phyloP scores from a whole-genome alignment of 139 green algal species.

The Choricystis sp. region DNA sequence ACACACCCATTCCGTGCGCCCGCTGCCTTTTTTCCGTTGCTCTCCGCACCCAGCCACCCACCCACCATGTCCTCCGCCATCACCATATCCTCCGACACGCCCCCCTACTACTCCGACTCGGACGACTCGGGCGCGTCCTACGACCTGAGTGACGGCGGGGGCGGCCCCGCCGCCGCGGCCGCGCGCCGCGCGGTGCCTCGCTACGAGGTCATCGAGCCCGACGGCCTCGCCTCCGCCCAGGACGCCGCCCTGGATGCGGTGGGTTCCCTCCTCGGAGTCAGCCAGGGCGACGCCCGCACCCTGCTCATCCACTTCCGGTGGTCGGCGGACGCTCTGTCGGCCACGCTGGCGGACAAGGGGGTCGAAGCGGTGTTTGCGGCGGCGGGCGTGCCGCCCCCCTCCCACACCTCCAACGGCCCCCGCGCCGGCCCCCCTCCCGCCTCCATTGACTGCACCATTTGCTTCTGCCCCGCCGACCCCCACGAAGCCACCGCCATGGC shows the following conservation, averaged over 20 bases:
- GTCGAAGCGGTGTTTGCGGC: neutral
- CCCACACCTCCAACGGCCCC: too few relatives aligned
- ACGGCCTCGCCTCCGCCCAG: conserved; percentile 14
- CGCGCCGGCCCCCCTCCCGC: neutral
- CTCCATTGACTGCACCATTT: conserved; percentile 26
- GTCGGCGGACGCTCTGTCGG: conserved; percentile 38
- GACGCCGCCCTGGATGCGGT: conserved; percentile 34
- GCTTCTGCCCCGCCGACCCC: conserved; percentile 24
- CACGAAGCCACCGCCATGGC: conserved; percentile 37
- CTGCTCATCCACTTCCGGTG: conserved; percentile 60
- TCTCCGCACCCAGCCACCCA: too few relatives aligned
- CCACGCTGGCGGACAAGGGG: conserved; percentile 5
- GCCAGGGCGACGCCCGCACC: conserved; percentile 25
- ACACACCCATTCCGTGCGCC: too few relatives aligned
- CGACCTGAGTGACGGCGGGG: neutral
- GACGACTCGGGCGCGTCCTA: neutral
- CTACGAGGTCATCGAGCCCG: neutral
- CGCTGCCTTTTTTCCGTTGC: too few relatives aligned
- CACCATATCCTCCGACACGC: neutral
- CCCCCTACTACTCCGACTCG: neutral
- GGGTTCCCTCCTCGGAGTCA: conserved; percentile 38
- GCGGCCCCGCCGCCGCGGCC: too few relatives aligned
- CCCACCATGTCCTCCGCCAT: neutral
- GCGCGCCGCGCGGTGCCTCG: too few relatives aligned
- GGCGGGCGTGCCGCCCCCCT: neutral